These are phyloP conservation scores for Capsicum chinense DNA, from an alignment of 257 asterid genomes.

Conservation along the genomic window DNA sequence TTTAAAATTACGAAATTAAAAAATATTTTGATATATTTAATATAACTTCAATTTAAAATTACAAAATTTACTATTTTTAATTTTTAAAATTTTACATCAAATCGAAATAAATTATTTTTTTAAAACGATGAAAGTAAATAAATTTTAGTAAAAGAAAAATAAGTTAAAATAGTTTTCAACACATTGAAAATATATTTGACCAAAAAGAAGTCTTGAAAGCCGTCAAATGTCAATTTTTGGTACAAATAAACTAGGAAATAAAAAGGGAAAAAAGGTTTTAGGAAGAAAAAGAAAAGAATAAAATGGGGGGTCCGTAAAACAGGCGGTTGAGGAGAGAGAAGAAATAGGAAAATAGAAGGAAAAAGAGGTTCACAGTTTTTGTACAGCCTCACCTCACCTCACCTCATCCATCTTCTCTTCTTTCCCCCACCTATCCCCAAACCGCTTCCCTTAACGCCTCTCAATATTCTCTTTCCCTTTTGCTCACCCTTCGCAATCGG, in stretches of 20 bases:
- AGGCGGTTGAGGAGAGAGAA: constrained; percentile 37
- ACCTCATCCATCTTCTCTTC: constrained; percentile 22
- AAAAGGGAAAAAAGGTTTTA: not conserved
- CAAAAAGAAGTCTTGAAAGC: not conserved
- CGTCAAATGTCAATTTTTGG: not conserved
- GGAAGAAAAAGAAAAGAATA: constrained; percentile 27
- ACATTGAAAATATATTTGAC: not conserved
- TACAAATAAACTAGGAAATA: not conserved
- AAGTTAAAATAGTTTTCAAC: no score
- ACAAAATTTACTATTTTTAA: no score
- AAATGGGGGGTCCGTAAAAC: constrained; percentile 36
- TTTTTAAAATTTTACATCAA: no score
- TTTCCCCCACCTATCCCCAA: constrained; percentile 25
- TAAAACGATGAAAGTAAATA: no score
- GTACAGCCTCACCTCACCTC: constrained; percentile 36
- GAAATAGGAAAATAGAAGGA: constrained; percentile 33
- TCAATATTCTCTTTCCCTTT: not conserved
- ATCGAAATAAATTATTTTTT: no score
- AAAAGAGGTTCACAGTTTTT: constrained; percentile 46
- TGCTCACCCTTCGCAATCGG: not conserved
- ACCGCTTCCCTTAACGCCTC: constrained; percentile 29
- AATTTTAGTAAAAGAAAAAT: no score
- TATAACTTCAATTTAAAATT: no score
- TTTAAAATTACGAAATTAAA: no score
- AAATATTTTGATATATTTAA: no score